These are phyloP conservation scores for Monosporozyma aquatica DNA, from an alignment of 805 yeast species.

Conservation along the genomic window DNA sequence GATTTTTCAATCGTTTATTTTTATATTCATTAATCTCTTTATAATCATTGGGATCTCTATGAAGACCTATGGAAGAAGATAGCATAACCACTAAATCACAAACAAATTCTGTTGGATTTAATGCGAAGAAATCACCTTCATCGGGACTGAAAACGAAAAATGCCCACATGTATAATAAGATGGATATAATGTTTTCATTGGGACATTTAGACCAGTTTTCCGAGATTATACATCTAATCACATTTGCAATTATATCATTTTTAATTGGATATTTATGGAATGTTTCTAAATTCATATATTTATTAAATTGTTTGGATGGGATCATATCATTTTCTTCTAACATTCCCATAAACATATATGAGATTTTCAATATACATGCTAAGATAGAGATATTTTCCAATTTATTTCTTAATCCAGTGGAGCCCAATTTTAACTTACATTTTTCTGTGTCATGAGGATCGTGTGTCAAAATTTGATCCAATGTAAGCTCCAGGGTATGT, in stretches of 20 bases:
- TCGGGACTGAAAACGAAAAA: slow-evolving; percentile 28
- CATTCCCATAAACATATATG: slow-evolving; percentile 18
- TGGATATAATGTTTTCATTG: slow-evolving; percentile 25
- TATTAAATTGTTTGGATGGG: slow-evolving; percentile 2
- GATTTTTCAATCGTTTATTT: slow-evolving; percentile 17
- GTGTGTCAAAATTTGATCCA: slow-evolving; percentile 12
- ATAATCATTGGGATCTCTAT: slow-evolving; percentile 26
- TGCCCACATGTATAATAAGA: slow-evolving; percentile 28
- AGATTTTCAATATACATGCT: slow-evolving; percentile 20
- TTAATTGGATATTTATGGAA: slow-evolving; percentile 20
- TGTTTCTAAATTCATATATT: slow-evolving; percentile 5
- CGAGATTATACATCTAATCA: slow-evolving; percentile 18
- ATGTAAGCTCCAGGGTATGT: slow-evolving; percentile 21
- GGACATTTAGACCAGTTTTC: slow-evolving; percentile 27
- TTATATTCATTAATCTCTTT: slow-evolving; percentile 10
- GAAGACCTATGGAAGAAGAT: slow-evolving; percentile 27
- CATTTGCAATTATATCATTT: slow-evolving; percentile 17
- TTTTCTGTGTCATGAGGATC: slow-evolving; percentile 9
- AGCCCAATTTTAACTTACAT: slow-evolving; percentile 20
- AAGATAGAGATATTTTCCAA: slow-evolving; percentile 21
- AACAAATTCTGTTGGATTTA: slow-evolving; percentile 24
- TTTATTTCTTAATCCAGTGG: slow-evolving; percentile 19
- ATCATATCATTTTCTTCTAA: slow-evolving; percentile 5
- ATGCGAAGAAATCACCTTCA: slow-evolving; percentile 25
- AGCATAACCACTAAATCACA: slow-evolving; percentile 22